Conservation (phyloP, 2,329 filamentous ascomycete species). For the Xylariaceae sp. region DNA sequence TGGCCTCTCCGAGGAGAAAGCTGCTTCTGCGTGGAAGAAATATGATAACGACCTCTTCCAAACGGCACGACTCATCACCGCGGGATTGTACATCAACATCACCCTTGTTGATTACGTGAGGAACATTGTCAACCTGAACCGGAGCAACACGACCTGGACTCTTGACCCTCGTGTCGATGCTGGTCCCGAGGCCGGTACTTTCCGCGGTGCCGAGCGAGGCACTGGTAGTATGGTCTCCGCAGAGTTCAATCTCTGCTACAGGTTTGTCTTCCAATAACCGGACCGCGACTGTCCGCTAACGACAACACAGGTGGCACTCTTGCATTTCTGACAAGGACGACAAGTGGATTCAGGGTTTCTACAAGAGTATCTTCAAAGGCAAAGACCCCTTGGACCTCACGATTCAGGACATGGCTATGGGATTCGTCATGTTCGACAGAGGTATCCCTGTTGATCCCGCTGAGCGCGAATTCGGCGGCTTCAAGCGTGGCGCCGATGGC, state of each 20-base stretch:
- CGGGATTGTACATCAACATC: conserved; percentile 74
- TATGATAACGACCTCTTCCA: conserved; percentile 78
- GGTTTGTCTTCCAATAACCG: conserved; percentile 39
- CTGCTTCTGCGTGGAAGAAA: conserved; percentile 56
- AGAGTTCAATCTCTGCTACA: conserved; percentile 85
- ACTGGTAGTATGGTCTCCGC: conserved; percentile 80
- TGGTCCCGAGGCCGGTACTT: conserved; percentile 50
- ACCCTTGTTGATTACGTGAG: conserved; percentile 74
- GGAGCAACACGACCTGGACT: conserved; percentile 73
- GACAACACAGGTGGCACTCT: conserved; percentile 58
- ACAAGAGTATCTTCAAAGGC: conserved; percentile 54
- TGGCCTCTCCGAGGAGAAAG: conserved; percentile 45
- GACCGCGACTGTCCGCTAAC: background rate
- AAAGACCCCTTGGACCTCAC: conserved; percentile 55
- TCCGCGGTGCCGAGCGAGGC: conserved; percentile 61
- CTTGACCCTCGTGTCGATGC: conserved; percentile 72
- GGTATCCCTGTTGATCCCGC: conserved; percentile 62
- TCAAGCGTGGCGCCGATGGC: conserved; percentile 62
- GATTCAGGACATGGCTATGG: conserved; percentile 57
- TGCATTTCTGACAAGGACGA: conserved; percentile 73
- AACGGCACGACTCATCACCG: conserved; percentile 70
- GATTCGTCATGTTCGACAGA: conserved; percentile 60
- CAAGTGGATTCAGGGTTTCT: conserved; percentile 72
- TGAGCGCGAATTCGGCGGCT: conserved; percentile 63
- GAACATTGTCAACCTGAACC: conserved; percentile 70